Base-by-base conservation (phyloP, 495 filamentous ascomycete genomes). In the Podospora didyma region DNA sequence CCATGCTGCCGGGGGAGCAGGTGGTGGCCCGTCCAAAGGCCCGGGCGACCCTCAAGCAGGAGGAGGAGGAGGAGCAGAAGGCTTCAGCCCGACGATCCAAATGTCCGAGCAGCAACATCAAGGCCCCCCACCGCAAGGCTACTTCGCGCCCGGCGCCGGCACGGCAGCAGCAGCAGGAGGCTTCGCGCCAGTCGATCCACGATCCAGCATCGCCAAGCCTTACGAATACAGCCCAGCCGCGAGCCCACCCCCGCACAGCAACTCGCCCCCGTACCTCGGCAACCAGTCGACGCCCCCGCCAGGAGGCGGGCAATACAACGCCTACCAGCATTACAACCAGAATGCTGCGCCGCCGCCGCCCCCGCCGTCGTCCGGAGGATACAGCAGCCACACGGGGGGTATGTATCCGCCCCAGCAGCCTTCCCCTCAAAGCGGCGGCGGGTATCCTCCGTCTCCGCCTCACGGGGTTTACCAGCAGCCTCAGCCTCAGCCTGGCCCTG, bases 171-270 rank as follows among this genome's bases (percentile, higher is more conserved):
- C 42, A 12, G 34, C 45, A 2, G 44, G 31, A 12, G 46, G 37
- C 45, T 54, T 52, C 24, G 49, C 39, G 14, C 42, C 48, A 4
- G 51, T 54, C 17, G 64, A 60, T 41, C 55, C 52, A 9, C 55
- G 53, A 31, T 41, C 37, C 35, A 62, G 56, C 59, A 61, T 64
- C 28, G 54, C 51, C 22, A 56, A 62, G 42, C 61, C 58, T 10
- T 53, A 51, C 22, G 34, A 34, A 26, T 24, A 42, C 49, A 57
- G 49, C 46, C 60, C 57, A 1, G 2, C 51, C 1, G 47, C 35
- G 22, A 65, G 62, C 56, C 62, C 62, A 4, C 47, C 62, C 26
- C 62, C 56, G n/a, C 51, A 60, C 23, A 37, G 47, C 57, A 42
- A 51, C n/a, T 14, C 28, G 31, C 20, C 58, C 12, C 12, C 20